phyloP scores from a whole-genome alignment of 2,329 filamentous ascomycete genomes.

The Trichoderma arundinaceum region DNA sequence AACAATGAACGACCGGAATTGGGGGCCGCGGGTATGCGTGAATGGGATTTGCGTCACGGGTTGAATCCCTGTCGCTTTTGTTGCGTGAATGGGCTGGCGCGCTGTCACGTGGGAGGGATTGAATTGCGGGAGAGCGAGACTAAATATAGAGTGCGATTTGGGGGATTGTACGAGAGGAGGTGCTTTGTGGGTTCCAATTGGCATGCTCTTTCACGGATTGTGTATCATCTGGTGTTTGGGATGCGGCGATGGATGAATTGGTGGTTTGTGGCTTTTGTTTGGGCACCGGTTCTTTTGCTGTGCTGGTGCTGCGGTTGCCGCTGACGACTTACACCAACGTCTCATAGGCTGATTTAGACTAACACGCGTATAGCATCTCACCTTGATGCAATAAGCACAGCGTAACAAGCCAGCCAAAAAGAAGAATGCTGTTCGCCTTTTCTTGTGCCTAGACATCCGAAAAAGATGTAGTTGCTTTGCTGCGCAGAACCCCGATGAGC shows the following conservation, averaged over 20 bases:
- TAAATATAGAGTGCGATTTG: no score
- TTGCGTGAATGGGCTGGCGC: slow-evolving; percentile 21
- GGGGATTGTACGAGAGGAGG: no score
- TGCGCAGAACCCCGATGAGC: no score
- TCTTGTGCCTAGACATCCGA: no score
- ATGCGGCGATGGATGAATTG: neutral
- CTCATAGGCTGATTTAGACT: no score
- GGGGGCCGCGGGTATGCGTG: slow-evolving; percentile 21
- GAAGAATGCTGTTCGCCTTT: no score
- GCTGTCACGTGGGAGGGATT: slow-evolving; percentile 21
- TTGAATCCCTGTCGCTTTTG: neutral
- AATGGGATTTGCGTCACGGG: slow-evolving; percentile 18
- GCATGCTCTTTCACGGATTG: neutral
- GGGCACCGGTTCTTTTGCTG: no score
- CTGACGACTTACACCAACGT: neutral
- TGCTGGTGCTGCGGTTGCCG: neutral
- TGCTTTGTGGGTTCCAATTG: no score
- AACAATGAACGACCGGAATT: neutral
- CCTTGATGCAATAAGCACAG: no score
- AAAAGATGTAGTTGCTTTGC: no score
- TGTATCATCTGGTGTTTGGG: neutral
- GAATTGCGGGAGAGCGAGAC: neutral
- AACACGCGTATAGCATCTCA: no score
- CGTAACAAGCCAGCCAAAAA: no score
- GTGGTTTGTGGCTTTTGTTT: neutral